These are phyloP conservation scores for Achaetomium macrosporum DNA, from an alignment of 2,329 filamentous ascomycete genomes.

Conservation along the genomic window DNA sequence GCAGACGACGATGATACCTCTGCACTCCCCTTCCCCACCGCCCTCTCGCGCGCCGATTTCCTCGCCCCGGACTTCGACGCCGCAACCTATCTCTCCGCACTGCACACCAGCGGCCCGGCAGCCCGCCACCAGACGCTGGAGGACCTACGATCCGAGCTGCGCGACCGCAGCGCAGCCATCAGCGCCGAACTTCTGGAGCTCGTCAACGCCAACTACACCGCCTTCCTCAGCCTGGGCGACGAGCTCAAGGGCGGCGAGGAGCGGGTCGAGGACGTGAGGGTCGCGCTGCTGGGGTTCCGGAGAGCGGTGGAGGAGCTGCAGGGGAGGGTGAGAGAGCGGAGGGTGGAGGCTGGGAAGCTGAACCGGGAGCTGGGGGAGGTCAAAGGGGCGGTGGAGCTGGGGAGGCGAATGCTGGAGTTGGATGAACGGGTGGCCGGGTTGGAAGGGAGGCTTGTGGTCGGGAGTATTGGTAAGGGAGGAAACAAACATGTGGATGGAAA, in stretches of 20 bases:
- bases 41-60: slow-evolving; percentile 79
- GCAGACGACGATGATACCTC: slow-evolving; percentile 50
- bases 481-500: slow-evolving; percentile 27
- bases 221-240: slow-evolving; percentile 77
- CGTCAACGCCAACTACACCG: slow-evolving; percentile 91
- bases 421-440: slow-evolving; percentile 57
- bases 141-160: slow-evolving; percentile 80
- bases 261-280: slow-evolving; percentile 80
- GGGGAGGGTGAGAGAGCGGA: slow-evolving; percentile 57
- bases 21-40: slow-evolving; percentile 80
- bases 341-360: slow-evolving; percentile 27
- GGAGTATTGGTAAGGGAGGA: slow-evolving; percentile 22
- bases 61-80: slow-evolving; percentile 72
- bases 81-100: slow-evolving; percentile 63
- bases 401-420: slow-evolving; percentile 59
- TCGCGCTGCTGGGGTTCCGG: slow-evolving; percentile 79
- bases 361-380: slow-evolving; percentile 60
- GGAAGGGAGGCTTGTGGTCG: slow-evolving; percentile 58
- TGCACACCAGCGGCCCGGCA: slow-evolving; percentile 36
- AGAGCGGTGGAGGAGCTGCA: slow-evolving; percentile 74
- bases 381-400: slow-evolving; percentile 55
- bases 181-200: slow-evolving; percentile 85
- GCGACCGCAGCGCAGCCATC: slow-evolving; percentile 71
- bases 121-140: slow-evolving; percentile 92
- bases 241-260: slow-evolving; percentile 85